These are phyloP conservation scores for Strobilomyces dryophilus DNA, from an alignment of 768 basidiomycete genomes.

Conservation along the genomic window DNA sequence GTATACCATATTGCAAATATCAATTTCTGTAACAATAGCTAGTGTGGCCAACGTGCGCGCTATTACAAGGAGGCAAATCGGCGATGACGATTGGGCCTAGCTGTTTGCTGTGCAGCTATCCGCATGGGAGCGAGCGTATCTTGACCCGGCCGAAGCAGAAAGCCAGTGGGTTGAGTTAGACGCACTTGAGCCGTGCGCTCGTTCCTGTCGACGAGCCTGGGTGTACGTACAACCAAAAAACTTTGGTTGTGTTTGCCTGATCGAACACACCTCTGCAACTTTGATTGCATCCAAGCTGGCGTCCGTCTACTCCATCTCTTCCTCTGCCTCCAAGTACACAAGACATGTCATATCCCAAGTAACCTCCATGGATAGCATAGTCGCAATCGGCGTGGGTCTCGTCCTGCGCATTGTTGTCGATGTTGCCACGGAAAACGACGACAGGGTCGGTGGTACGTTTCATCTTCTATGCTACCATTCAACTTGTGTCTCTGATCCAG, in stretches of 20 bases:
- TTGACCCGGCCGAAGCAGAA: too few species aligned
- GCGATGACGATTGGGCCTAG: too few species aligned
- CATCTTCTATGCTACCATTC: neutral
- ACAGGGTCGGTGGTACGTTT: slow-evolving; percentile 29
- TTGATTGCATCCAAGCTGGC: slow-evolving; percentile 21
- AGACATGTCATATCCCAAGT: slow-evolving; percentile 27
- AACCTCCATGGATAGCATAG: slow-evolving; percentile 60
- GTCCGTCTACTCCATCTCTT: slow-evolving; percentile 24
- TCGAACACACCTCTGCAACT: neutral
- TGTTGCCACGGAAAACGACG: slow-evolving; percentile 35
- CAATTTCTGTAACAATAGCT: neutral
- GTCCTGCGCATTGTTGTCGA: slow-evolving; percentile 60
- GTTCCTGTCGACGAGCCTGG: too few species aligned
- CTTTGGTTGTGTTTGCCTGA: slow-evolving; percentile 15
- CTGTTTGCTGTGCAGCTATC: too few species aligned
- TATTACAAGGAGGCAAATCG: too few species aligned
- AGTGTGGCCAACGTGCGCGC: too few species aligned
- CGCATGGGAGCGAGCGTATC: too few species aligned
- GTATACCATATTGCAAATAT: neutral
- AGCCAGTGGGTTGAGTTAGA: too few species aligned
- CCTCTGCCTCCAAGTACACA: slow-evolving; percentile 25
- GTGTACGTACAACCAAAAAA: slow-evolving; percentile 7
- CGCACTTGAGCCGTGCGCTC: too few species aligned
- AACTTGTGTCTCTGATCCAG: slow-evolving; percentile 1
- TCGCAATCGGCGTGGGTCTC: slow-evolving; percentile 67